Evolutionary conservation across 2,329 filamentous ascomycete genomes (phyloP).

Genomic region (Aureobasidium sp.): DNA sequence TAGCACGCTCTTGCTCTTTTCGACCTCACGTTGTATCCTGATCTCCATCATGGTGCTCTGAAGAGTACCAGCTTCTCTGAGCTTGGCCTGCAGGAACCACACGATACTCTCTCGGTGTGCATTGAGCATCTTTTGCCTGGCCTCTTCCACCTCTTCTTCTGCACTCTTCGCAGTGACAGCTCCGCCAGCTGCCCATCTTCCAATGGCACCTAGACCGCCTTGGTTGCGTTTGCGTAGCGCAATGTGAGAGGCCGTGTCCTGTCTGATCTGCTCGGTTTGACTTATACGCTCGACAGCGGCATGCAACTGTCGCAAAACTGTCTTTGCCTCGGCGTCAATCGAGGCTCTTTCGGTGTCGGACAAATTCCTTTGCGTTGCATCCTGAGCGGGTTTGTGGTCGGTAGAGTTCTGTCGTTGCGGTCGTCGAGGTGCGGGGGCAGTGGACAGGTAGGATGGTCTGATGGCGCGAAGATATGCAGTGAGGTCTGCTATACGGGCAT

Average conservation of each 20-base stretch:
- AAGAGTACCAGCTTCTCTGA: conserved; percentile 67
- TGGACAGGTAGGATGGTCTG: conserved; percentile 85
- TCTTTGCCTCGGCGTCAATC: conserved; percentile 79
- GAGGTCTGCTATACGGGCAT: conserved; percentile 74
- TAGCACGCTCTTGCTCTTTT: conserved; percentile 80
- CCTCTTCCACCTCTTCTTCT: conserved; percentile 68
- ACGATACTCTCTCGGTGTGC: conserved; percentile 74
- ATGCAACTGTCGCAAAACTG: conserved; percentile 77
- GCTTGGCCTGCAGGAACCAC: conserved; percentile 66
- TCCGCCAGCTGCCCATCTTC: conserved; percentile 57
- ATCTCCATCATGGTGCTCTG: conserved; percentile 93
- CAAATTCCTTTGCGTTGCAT: conserved; percentile 49
- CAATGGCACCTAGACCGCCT: conserved; percentile 55
- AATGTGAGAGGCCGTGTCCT: conserved; percentile 63
- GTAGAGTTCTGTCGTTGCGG: conserved; percentile 34
- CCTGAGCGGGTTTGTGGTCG: conserved; percentile 18
- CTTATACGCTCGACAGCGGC: conserved; percentile 70
- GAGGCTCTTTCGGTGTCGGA: conserved; percentile 77
- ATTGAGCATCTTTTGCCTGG: conserved; percentile 55
- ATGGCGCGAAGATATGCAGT: conserved; percentile 73
- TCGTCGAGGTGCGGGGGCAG: conserved; percentile 49
- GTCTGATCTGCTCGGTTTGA: conserved; percentile 73
- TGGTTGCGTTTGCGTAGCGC: conserved; percentile 61
- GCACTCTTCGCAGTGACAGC: conserved; percentile 45
- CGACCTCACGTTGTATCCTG: conserved; percentile 71